Conservation (phyloP, 441 rosid species). For the Arabidopsis lyrata region DNA sequence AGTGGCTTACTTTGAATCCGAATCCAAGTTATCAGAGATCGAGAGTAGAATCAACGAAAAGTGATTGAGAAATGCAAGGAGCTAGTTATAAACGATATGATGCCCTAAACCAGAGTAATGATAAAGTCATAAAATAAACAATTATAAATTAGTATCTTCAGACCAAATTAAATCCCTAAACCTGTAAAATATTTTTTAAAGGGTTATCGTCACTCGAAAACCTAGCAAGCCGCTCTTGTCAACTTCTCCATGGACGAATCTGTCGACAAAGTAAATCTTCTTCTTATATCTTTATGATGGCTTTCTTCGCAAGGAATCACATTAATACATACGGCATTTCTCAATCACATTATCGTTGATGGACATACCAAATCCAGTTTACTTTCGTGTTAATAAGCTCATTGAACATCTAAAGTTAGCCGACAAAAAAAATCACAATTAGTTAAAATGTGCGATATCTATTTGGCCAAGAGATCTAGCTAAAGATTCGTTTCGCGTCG, state of each 20-base stretch:
- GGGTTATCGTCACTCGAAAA: not conserved
- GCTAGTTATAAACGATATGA: no score
- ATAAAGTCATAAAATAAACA: no score
- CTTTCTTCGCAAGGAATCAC: not conserved
- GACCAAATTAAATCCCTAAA: not conserved
- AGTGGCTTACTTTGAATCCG: no score
- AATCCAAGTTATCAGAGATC: no score
- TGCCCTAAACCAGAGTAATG: no score
- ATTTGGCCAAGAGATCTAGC: no score
- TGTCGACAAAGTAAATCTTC: not conserved
- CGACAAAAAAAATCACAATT: no score
- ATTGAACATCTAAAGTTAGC: constrained; percentile 45
- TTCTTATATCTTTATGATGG: not conserved
- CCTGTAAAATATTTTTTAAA: not conserved
- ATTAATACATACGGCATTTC: no score
- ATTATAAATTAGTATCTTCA: not conserved
- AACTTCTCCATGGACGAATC: not conserved
- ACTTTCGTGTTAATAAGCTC: constrained; percentile 64
- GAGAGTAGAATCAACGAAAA: no score
- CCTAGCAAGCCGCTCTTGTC: not conserved
- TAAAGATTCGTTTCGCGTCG: no score
- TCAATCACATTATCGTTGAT: constrained; percentile 43
- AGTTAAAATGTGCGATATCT: no score
- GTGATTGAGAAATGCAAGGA: no score
- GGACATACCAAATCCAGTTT: constrained; percentile 78